Conservation (phyloP, 2,329 filamentous ascomycete species). For the Fusarium graminum region DNA sequence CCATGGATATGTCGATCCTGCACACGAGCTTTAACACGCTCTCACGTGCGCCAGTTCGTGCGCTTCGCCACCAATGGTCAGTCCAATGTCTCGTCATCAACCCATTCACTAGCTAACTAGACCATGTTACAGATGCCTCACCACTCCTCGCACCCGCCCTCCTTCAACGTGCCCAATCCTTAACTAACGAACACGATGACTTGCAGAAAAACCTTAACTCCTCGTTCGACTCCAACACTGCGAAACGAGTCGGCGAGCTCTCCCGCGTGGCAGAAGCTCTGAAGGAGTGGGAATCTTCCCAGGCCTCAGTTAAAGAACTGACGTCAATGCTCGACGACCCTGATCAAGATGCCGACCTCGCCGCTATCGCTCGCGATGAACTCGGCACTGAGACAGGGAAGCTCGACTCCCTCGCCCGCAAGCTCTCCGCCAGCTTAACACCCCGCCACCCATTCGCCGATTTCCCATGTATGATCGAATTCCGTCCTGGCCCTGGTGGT, state of each 20-base stretch:
- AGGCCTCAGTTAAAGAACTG: slow-evolving; percentile 67
- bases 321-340: slow-evolving; percentile 59
- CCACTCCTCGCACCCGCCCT: slow-evolving; percentile 65
- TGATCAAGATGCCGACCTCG: slow-evolving; percentile 76
- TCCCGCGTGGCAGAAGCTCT: slow-evolving; percentile 69
- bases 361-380: slow-evolving; percentile 84
- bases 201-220: slow-evolving; percentile 65
- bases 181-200: slow-evolving; percentile 69
- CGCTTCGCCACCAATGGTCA: slow-evolving; percentile 54
- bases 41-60: slow-evolving; percentile 45
- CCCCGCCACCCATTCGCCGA: slow-evolving; percentile 91
- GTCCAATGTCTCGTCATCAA: not conserved
- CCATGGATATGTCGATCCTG: slow-evolving; percentile 57
- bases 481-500: slow-evolving; percentile 91
- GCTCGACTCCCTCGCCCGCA: slow-evolving; percentile 73
- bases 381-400: slow-evolving; percentile 73
- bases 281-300: slow-evolving; percentile 68
- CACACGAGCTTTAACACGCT: slow-evolving; percentile 49
- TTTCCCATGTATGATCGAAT: slow-evolving; percentile 90
- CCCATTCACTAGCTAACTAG: slow-evolving; percentile 1
- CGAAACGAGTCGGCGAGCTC: slow-evolving; percentile 73
- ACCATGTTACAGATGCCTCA: slow-evolving; percentile 25
- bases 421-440: slow-evolving; percentile 81
- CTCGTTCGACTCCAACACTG: slow-evolving; percentile 68
- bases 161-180: slow-evolving; percentile 69